Evolutionary conservation across 2,329 filamentous ascomycete genomes (phyloP).

Genomic region (Colletotrichum paranaense): DNA sequence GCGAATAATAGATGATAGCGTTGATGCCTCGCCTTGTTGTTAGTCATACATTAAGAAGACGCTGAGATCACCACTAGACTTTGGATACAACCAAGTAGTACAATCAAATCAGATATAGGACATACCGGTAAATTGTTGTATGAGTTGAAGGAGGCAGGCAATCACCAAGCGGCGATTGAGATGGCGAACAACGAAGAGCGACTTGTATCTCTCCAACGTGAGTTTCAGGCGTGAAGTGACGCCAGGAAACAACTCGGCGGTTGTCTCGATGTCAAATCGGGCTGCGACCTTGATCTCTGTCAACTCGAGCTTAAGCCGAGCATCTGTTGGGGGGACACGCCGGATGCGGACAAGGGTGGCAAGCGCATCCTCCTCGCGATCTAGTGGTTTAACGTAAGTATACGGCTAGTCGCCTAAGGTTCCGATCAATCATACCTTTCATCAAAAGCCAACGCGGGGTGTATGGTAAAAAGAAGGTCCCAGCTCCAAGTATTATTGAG

Average conservation of each 20-base stretch:
- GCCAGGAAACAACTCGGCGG: slow-evolving; percentile 43
- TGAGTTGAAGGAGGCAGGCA: slow-evolving; percentile 58
- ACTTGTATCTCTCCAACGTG: slow-evolving; percentile 39
- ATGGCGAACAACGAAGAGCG: slow-evolving; percentile 46
- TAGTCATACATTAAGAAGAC: too few relatives aligned
- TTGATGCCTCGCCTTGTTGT: slow-evolving; percentile 29
- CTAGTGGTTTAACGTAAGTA: background rate
- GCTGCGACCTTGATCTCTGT: slow-evolving; percentile 51
- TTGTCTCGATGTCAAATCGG: slow-evolving; percentile 47
- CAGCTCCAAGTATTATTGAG: slow-evolving; percentile 63
- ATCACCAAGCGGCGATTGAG: slow-evolving; percentile 55
- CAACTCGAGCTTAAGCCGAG: slow-evolving; percentile 44
- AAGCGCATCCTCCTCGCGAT: slow-evolving; percentile 45
- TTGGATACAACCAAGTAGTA: too few relatives aligned
- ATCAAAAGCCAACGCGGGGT: slow-evolving; percentile 49
- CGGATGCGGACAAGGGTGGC: slow-evolving; percentile 45
- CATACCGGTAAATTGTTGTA: slow-evolving; percentile 61
- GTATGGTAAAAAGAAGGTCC: slow-evolving; percentile 64
- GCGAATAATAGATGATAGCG: slow-evolving; percentile 58
- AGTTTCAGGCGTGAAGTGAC: background rate
- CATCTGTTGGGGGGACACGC: slow-evolving; percentile 45
- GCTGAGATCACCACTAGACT: too few relatives aligned
- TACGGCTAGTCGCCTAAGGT: fast-evolving
- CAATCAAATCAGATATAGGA: too few relatives aligned
- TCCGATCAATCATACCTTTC: slow-evolving; percentile 17